Percentiles rank a stretch among this genome's conserved stretches.
phyloP scores from a whole-genome alignment of 2,329 filamentous ascomycete genomes.

The Fusarium bulbicola region DNA sequence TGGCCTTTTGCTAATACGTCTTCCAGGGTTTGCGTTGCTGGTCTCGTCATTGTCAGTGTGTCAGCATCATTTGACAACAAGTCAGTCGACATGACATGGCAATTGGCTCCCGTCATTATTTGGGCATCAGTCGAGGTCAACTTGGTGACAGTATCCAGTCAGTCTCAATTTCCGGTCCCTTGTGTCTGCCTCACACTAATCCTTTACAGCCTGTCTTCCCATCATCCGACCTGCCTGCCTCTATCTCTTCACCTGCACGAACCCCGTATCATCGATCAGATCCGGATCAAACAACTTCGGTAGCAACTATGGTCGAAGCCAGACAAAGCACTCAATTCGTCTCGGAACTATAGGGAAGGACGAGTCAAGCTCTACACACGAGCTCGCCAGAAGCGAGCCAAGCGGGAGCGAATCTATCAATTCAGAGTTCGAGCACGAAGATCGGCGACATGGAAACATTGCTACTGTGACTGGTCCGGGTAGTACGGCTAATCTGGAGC shows the following conservation, averaged over 20 bases:
- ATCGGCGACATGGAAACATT: background rate
- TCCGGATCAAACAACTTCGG: constrained; percentile 7
- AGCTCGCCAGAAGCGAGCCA: constrained; percentile 16
- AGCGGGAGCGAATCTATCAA: constrained; percentile 3
- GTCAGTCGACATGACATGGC: constrained; percentile 33
- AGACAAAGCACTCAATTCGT: constrained; percentile 26
- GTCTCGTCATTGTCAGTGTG: constrained; percentile 27
- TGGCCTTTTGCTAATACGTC: background rate
- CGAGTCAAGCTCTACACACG: constrained; percentile 28
- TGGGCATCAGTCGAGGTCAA: constrained; percentile 40
- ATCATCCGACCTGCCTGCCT: constrained; percentile 31
- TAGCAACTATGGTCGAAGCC: constrained; percentile 10
- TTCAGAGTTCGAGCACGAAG: constrained; percentile 23
- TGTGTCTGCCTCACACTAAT: background rate
- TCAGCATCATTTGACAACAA: constrained; percentile 21
- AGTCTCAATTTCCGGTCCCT: background rate
- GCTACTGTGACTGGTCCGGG: constrained; percentile 1
- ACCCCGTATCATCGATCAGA: background rate
- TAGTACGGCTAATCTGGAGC: background rate
- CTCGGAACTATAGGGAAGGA: constrained; percentile 22
- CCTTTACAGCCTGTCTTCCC: constrained; percentile 35
- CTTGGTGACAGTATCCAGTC: constrained; percentile 35
- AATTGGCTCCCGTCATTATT: constrained; percentile 25
- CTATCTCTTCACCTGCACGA: constrained; percentile 22
- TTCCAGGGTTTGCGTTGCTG: constrained; percentile 31